These are phyloP conservation scores for Neurospora discreta DNA, from an alignment of 495 filamentous ascomycete species.

Conservation along the genomic window DNA sequence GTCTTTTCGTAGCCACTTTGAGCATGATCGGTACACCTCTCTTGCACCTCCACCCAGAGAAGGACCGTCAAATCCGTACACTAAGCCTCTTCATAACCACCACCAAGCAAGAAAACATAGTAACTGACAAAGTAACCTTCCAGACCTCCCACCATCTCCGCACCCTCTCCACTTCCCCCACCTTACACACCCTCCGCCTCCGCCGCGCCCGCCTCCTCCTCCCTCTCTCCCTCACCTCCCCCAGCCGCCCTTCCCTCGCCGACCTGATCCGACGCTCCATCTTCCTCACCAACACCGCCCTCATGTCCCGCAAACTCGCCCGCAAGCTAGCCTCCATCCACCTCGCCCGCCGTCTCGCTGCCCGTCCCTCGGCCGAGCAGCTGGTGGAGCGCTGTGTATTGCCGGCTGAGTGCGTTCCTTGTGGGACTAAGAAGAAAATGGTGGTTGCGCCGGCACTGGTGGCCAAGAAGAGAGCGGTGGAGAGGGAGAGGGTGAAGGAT, in stretches of 20 bases:
- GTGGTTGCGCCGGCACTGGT: slow-evolving; percentile 19
- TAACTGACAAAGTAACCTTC: slow-evolving; percentile 1
- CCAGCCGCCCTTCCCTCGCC: slow-evolving; percentile 40
- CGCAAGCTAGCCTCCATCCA: slow-evolving; percentile 41
- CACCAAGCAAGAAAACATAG: not conserved
- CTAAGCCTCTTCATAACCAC: not conserved
- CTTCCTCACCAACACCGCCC: slow-evolving; percentile 45
- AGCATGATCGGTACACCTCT: not conserved
- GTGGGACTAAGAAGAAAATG: not conserved
- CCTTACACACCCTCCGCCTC: slow-evolving; percentile 44
- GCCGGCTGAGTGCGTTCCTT: slow-evolving; percentile 30
- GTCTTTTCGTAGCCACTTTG: not conserved
- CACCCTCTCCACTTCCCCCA: slow-evolving; percentile 40
- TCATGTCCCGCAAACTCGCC: slow-evolving; percentile 41
- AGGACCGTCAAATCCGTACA: not conserved
- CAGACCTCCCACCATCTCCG: slow-evolving; percentile 48
- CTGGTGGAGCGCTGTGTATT: slow-evolving; percentile 36
- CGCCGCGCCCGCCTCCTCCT: slow-evolving; percentile 37
- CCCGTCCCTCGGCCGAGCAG: slow-evolving; percentile 29
- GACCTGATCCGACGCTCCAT: slow-evolving; percentile 43
- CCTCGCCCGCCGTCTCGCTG: slow-evolving; percentile 31
- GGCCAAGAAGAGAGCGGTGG: slow-evolving; percentile 36
- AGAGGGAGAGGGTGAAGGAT: slow-evolving; percentile 46
- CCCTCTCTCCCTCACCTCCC: slow-evolving; percentile 34
- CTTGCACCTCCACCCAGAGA: not conserved